phyloP scores from a whole-genome alignment of 2,329 filamentous ascomycete species.

The Domatiomyces globalis region DNA sequence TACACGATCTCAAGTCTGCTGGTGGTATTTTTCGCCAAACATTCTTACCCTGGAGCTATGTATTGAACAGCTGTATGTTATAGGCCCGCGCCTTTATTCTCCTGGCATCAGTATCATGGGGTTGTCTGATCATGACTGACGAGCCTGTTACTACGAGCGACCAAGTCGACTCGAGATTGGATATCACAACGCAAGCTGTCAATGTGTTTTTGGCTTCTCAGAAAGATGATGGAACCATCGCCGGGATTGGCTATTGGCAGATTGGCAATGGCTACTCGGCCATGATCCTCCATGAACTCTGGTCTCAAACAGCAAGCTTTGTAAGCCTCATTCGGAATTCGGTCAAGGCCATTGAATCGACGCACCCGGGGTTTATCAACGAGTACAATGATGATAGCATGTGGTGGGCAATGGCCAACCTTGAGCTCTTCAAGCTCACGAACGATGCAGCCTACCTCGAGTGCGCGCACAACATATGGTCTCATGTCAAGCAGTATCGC shows the following conservation, averaged over 20 bases:
- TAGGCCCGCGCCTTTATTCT: background rate
- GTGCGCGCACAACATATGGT: conserved; percentile 6
- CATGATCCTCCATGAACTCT: conserved; percentile 11
- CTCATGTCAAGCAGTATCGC: conserved; percentile 7
- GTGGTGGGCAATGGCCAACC: conserved; percentile 12
- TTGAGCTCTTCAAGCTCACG: conserved; percentile 8
- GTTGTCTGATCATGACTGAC: background rate
- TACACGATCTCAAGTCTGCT: background rate
- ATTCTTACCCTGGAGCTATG: no score
- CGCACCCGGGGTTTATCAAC: conserved; percentile 9
- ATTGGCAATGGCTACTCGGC: conserved; percentile 13
- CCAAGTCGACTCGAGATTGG: background rate
- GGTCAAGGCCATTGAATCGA: conserved; percentile 5
- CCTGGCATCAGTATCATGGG: background rate
- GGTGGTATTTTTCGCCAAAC: no score
- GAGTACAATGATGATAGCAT: conserved; percentile 13
- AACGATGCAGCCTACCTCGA: conserved; percentile 2
- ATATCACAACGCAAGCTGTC: conserved; percentile 9
- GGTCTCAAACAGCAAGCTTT: conserved; percentile 7
- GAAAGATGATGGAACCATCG: conserved; percentile 8
- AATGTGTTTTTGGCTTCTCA: conserved; percentile 9
- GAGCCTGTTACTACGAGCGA: background rate
- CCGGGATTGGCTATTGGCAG: conserved; percentile 12
- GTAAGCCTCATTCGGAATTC: conserved; percentile 4
- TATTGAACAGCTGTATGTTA: background rate